phyloP scores from a whole-genome alignment of 164 flowering plant genomes.

The Nymphaea thermarum region DNA sequence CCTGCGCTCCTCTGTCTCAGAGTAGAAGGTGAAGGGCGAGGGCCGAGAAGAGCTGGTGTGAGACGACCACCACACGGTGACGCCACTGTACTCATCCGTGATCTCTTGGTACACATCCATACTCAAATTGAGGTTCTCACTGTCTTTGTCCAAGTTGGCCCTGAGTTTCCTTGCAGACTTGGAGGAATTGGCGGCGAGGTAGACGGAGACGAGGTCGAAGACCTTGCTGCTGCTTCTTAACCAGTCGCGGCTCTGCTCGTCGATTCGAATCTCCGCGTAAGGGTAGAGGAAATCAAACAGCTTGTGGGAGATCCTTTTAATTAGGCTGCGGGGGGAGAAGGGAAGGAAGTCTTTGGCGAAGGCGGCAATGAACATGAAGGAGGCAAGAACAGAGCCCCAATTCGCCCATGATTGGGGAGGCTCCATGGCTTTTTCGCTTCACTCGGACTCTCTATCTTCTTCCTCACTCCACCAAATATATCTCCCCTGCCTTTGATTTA shows the following conservation, averaged over 20 bases:
- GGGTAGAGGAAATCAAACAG: not conserved
- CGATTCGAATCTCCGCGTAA: not conserved
- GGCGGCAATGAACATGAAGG: not conserved
- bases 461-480: too few relatives aligned
- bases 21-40: not conserved
- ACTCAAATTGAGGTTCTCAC: not conserved
- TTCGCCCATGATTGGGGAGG: not conserved
- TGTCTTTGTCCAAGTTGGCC: not conserved
- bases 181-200: not conserved
- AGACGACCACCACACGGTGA: not conserved
- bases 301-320: not conserved
- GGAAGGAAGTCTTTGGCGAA: not conserved
- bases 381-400: not conserved
- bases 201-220: not conserved
- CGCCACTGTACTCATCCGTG: not conserved
- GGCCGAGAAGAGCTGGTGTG: not conserved
- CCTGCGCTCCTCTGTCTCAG: not conserved
- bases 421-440: not conserved
- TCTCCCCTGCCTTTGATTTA: too few relatives aligned
- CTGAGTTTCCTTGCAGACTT: not conserved
- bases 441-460: too few relatives aligned
- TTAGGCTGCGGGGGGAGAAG: not conserved
- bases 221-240: not conserved
- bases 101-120: not conserved
- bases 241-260: not conserved